Percentiles rank a stretch among this genome's conserved stretches.
Evolutionary conservation across 83 land plant genomes (phyloP).

Genomic region (Thuja plicata): DNA sequence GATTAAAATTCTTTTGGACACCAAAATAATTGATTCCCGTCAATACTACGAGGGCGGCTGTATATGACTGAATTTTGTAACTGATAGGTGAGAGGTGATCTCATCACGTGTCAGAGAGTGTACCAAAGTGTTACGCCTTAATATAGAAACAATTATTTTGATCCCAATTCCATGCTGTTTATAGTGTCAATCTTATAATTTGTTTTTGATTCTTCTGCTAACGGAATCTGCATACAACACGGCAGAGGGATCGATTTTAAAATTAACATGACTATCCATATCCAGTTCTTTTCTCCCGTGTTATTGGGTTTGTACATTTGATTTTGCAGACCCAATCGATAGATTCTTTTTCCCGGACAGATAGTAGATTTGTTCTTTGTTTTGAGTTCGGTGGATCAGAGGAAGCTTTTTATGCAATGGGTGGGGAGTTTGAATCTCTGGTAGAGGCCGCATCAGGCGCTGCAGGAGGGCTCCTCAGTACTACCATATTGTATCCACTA

Average conservation of each 20-base stretch:
- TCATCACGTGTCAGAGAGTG: background rate
- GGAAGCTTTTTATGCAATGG: conserved; percentile 9
- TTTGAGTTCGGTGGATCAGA: background rate
- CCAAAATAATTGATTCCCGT: background rate
- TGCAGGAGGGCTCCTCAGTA: conserved; percentile 86
- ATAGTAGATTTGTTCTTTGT: background rate
- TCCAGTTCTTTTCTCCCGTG: background rate
- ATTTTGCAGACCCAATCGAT: too few relatives aligned
- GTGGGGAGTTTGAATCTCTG: conserved; percentile 58
- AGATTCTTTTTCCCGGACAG: background rate
- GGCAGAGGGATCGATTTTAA: background rate
- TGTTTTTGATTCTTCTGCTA: background rate
- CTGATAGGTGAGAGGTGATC: background rate
- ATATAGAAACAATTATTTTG: background rate
- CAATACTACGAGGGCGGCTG: background rate
- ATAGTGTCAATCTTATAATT: background rate
- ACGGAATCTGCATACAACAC: background rate
- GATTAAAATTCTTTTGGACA: too few relatives aligned
- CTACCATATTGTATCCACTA: conserved; percentile 84
- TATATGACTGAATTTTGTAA: background rate
- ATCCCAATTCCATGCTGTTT: background rate
- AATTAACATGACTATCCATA: background rate
- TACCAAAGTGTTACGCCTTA: background rate
- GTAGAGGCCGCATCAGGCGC: conserved; percentile 94
- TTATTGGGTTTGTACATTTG: background rate